phyloP scores from a whole-genome alignment of 176 grass and related monocot genomes.

The Cocos nucifera region DNA sequence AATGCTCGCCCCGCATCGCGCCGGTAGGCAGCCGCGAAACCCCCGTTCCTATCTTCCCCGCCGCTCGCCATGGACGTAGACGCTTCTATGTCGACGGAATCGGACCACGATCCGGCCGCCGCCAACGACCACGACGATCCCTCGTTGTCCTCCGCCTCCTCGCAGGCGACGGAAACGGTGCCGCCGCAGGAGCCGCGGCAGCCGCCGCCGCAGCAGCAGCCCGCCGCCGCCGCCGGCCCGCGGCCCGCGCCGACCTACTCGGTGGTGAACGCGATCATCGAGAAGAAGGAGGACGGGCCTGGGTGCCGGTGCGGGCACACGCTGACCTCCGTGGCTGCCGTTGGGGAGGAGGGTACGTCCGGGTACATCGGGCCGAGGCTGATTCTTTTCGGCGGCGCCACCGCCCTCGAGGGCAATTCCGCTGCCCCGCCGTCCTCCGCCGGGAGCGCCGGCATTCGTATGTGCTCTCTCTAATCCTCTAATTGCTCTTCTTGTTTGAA shows the following conservation, averaged over 20 bases:
- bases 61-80: constrained; percentile 7
- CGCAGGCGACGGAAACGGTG: not conserved
- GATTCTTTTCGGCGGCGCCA: constrained; percentile 84
- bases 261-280: constrained; percentile 52
- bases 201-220: constrained; percentile 5
- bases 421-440: constrained; percentile 54
- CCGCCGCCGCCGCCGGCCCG: constrained; percentile 19
- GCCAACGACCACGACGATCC: constrained; percentile 15
- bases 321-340: constrained; percentile 60
- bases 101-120: constrained; percentile 2
- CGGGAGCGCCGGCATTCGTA: constrained; percentile 85
- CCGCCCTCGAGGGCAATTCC: constrained; percentile 76
- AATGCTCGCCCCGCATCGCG: not conserved
- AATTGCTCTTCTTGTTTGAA: not conserved
- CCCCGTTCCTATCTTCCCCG: not conserved
- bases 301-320: constrained; percentile 96
- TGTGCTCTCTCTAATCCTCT: not conserved
- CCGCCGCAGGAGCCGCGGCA: constrained; percentile 16
- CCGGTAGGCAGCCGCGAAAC: not conserved
- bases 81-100: constrained; percentile 2
- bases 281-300: constrained; percentile 81
- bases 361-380: constrained; percentile 54
- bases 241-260: constrained; percentile 76
- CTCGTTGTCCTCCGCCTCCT: not conserved
- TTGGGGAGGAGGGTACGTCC: constrained; percentile 59